Base-by-base conservation (phyloP, 176 grass and related monocot genomes). In the Leersia perrieri region DNA sequence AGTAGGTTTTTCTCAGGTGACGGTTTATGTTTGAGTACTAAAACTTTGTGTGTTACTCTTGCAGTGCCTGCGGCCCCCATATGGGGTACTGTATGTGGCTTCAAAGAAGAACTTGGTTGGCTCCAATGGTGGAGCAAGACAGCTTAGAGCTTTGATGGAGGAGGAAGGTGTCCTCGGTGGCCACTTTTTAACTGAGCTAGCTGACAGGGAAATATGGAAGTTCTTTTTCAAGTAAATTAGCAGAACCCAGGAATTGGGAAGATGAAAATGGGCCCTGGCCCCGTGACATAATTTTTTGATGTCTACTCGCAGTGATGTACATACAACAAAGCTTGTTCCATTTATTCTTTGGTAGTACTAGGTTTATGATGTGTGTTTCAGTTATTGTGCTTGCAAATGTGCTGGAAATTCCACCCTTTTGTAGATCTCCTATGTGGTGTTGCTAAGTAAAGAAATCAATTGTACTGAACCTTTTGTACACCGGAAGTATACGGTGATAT, bases 91-190 rank as follows among this genome's bases (percentile, higher is more conserved):
- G 49, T 98, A 95, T 39, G 42, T 95, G 32, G 83, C 86, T 23
- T 89, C 84, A 65, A 98, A 98, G 88, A 98, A 93, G 78, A 93
- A 91, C 53, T 66, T 93, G n/a, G 88, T 98, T 18, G 80, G 90
- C 74, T 97, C 92, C 11, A 94, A 83, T 23, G 85, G 83, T 3
- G 78, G 92, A 3, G 86, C 62, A 2, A 77, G 90, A 63, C 95
- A 98, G 31, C 84, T 98, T 70, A 88, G 80, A 80, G 78, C 78
- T 74, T 75, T 95, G 44, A 88, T 95, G 82, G 92, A 98, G 28
- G 95, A 98, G 77, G 90, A 95, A 62, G 88, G 90, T 62, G 81
- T 93, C 68, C 92, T 93, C 72, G 84, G 88, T 33, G 82, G 88
- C 57, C 95, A 89, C 70, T 82, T 98, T 10, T 81, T 98, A 33